phyloP scores from a whole-genome alignment of 306 rosid species.

The Trifolium fragiferum region DNA sequence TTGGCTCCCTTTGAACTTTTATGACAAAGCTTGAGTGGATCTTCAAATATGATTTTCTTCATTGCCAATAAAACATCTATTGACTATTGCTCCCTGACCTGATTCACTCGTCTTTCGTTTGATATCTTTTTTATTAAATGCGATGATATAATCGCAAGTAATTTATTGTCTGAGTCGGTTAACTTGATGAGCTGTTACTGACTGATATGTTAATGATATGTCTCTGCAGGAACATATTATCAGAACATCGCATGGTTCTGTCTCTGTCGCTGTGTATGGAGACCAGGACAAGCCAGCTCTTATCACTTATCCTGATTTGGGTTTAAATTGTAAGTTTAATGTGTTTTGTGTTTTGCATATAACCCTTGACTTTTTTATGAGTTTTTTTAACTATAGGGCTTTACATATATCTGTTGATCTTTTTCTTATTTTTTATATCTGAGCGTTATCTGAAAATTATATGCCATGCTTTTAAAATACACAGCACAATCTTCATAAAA shows the following conservation, averaged over 20 bases:
- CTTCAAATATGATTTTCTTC: constrained; percentile 27
- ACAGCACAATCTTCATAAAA: neutral
- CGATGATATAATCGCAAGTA: neutral
- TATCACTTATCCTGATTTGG: constrained; percentile 91
- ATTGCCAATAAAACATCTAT: constrained; percentile 3
- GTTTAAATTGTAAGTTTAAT: constrained; percentile 76
- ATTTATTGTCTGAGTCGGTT: constrained; percentile 23
- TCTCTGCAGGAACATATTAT: constrained; percentile 79
- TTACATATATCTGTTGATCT: constrained; percentile 6
- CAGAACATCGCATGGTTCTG: constrained; percentile 69
- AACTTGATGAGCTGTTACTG: constrained; percentile 27
- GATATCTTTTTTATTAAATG: neutral
- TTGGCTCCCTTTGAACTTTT: neutral
- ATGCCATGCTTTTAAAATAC: constrained; percentile 15
- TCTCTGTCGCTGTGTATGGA: constrained; percentile 86
- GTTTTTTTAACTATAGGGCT: neutral
- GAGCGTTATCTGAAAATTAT: neutral
- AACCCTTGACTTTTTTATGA: neutral
- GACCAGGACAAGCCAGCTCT: constrained; percentile 97
- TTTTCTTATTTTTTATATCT: neutral
- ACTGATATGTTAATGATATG: constrained; percentile 33
- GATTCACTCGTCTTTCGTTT: neutral
- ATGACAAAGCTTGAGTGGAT: constrained; percentile 12
- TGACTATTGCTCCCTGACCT: neutral
- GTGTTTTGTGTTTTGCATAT: constrained; percentile 16